A percentile compares a stretch with the other conserved stretches of the same genome.
Conservation (phyloP, 2,329 filamentous ascomycete genomes). For the Fusarium sterilihyphosum region DNA sequence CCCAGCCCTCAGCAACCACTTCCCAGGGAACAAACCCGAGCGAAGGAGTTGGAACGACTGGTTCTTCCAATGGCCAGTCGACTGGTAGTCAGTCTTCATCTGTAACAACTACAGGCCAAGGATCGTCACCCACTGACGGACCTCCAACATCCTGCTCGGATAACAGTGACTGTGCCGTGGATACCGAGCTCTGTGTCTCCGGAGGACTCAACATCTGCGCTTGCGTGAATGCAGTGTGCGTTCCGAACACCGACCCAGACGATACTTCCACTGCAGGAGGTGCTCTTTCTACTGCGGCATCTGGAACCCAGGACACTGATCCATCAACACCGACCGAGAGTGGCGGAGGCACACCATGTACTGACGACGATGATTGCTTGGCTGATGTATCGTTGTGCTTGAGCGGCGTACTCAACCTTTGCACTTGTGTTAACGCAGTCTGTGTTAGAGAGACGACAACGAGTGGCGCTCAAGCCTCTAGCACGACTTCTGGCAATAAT, state of each 20-base stretch:
- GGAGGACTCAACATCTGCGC: slow-evolving; percentile 11
- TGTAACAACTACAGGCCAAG: neutral
- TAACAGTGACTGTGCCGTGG: slow-evolving; percentile 1
- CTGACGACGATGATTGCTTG: neutral
- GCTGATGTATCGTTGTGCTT: neutral
- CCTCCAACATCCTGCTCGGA: slow-evolving; percentile 2
- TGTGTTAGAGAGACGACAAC: slow-evolving; percentile 2
- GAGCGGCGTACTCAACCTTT: neutral
- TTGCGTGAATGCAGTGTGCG: slow-evolving; percentile 1
- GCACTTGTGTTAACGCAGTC: slow-evolving; percentile 9
- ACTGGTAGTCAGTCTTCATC: neutral
- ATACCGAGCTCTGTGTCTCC: neutral
- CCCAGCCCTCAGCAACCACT: neutral
- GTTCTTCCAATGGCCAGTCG: neutral
- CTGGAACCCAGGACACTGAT: neutral
- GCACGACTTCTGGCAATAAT: neutral
- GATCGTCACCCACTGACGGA: neutral
- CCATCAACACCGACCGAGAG: neutral
- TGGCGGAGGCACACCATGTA: neutral
- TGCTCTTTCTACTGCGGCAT: neutral
- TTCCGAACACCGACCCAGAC: neutral
- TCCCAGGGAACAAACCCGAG: neutral
- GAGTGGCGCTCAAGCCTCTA: neutral
- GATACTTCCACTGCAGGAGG: neutral
- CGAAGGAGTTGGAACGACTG: neutral